Evolutionary conservation across 129 eudicot genomes (phyloP).

Genomic region (Arctium lappa): DNA sequence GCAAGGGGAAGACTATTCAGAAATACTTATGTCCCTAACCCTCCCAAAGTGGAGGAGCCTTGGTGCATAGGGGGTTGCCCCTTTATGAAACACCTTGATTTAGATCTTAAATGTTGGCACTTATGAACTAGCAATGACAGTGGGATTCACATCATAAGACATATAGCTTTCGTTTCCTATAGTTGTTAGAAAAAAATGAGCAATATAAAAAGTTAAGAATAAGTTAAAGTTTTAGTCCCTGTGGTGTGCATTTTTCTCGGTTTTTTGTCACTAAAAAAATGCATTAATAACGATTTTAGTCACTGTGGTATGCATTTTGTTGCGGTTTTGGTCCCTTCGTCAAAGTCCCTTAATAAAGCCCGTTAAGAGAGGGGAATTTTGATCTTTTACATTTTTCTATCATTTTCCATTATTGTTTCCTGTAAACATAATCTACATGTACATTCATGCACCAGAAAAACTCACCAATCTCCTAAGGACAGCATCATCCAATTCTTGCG

Average conservation of each 20-base stretch:
- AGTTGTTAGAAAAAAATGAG: too few species aligned
- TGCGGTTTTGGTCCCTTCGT: neutral
- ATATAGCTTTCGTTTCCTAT: too few species aligned
- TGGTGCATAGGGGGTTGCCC: too few species aligned
- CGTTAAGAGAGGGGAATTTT: neutral
- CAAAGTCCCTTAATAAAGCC: neutral
- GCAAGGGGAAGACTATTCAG: too few species aligned
- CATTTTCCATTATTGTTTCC: neutral
- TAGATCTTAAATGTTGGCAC: too few species aligned
- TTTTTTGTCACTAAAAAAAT: neutral
- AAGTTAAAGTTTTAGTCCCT: neutral
- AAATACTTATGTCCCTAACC: too few species aligned
- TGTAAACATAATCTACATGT: neutral
- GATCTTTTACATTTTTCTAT: neutral
- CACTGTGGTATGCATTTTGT: neutral
- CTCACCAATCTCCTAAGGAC: constrained; percentile 97
- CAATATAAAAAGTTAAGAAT: neutral
- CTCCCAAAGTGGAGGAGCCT: too few species aligned
- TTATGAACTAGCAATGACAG: too few species aligned
- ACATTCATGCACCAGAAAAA: constrained; percentile 17
- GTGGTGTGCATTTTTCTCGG: neutral
- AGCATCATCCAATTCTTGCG: constrained; percentile 98
- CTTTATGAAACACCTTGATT: too few species aligned
- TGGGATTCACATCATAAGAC: too few species aligned
- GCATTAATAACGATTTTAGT: neutral